phyloP scores from a whole-genome alignment of 805 yeast species.

The Geotrichum ghanense region DNA sequence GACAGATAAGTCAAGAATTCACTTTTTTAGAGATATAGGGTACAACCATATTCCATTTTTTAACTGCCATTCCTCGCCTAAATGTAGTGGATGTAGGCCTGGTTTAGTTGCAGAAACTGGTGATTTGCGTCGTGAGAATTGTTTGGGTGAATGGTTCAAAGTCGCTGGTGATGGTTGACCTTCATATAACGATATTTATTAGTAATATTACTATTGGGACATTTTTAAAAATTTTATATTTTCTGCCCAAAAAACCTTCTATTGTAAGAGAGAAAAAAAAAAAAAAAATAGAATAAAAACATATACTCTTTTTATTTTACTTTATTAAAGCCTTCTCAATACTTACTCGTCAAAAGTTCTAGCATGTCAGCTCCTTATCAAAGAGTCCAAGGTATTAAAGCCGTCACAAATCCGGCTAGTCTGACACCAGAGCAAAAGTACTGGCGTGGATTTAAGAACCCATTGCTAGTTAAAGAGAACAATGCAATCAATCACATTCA shows the following conservation, averaged over 20 bases:
- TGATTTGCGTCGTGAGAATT: conserved; percentile 50
- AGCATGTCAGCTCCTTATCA: conserved; percentile 8
- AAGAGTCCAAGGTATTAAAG: conserved; percentile 7
- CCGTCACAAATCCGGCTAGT: conserved; percentile 5
- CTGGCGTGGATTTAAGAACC: conserved; percentile 80
- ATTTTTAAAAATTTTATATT: background rate
- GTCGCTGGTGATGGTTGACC: conserved; percentile 18
- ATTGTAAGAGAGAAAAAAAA: too few relatives aligned
- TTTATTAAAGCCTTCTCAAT: background rate
- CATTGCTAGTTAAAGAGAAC: conserved; percentile 87
- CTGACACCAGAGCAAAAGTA: conserved; percentile 60
- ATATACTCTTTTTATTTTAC: too few relatives aligned
- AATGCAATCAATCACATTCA: conserved; percentile 80
- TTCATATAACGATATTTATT: too few relatives aligned
- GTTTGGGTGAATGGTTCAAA: conserved; percentile 59
- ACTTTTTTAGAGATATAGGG: conserved; percentile 84
- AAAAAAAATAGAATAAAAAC: background rate
- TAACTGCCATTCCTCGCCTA: conserved; percentile 54
- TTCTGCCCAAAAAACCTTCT: too few relatives aligned
- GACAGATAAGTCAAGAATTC: conserved; percentile 55
- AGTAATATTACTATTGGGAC: background rate
- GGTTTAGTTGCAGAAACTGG: conserved; percentile 44
- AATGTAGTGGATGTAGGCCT: conserved; percentile 37
- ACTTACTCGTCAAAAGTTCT: too few relatives aligned
- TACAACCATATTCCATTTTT: conserved; percentile 61